phyloP scores from a whole-genome alignment of 1,284 basidiomycete species.

The Sporisorium exsertum region DNA sequence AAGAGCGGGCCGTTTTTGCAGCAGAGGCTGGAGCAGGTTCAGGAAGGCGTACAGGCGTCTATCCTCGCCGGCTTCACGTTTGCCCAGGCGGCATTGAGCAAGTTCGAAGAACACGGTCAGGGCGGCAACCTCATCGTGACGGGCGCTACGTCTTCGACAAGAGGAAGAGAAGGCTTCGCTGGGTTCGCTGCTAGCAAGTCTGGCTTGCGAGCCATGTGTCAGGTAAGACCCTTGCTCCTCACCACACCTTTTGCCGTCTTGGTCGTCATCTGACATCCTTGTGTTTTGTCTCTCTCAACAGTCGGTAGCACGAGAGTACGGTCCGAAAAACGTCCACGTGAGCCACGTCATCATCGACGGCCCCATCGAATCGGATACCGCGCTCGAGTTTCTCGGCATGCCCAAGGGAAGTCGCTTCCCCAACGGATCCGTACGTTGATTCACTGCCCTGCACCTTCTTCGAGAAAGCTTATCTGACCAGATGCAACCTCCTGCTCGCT shows the following conservation, averaged over 20 bases:
- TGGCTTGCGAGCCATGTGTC: conserved; percentile 51
- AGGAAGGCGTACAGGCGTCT: conserved; percentile 47
- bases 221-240: conserved; percentile 17
- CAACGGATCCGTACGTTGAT: conserved; percentile 39
- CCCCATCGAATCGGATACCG: conserved; percentile 55
- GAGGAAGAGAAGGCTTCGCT: conserved; percentile 58
- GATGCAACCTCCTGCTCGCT: too few relatives aligned
- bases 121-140: conserved; percentile 58
- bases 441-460: not conserved
- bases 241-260: too few relatives aligned
- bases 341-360: conserved; percentile 60
- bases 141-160: conserved; percentile 51
- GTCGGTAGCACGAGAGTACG: conserved; percentile 54
- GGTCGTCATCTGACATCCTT: too few relatives aligned
- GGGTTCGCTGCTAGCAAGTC: conserved; percentile 57
- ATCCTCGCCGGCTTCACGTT: conserved; percentile 56
- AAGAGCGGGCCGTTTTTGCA: conserved; percentile 50
- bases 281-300: not conserved
- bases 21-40: conserved; percentile 33
- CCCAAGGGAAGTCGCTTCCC: conserved; percentile 49
- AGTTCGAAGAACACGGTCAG: conserved; percentile 30
- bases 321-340: conserved; percentile 51
- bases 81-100: conserved; percentile 39
- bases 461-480: too few relatives aligned
- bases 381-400: conserved; percentile 46